Base-by-base conservation (phyloP, 306 rosid species). In the Gastrolobium bilobum region DNA sequence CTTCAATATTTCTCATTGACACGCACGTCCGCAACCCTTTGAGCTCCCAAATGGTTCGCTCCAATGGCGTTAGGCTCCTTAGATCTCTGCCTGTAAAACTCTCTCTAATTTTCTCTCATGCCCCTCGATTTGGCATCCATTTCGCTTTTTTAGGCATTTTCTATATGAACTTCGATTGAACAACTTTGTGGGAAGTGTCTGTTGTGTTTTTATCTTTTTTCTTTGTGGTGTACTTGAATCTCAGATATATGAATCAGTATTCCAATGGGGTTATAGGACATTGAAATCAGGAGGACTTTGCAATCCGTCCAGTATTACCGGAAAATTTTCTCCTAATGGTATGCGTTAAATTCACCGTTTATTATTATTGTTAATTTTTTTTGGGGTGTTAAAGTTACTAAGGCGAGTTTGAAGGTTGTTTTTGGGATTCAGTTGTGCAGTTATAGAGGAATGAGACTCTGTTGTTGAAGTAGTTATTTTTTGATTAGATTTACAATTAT, bases 31-130 rank as follows among this genome's bases (percentile, higher is more conserved):
- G 26, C 26, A 20, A 20, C 26, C 26, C 26, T 0, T 35, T 6
- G 11, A 48, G 52, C 35, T 74, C 33, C 30, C 82, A 79, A 73
- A 94, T 94, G 98, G 94, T 85, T 85, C 89, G 94, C 87, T 90
- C 92, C 79, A 85, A 91, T 78, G 94, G 94, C 81, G 73, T 76
- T 84, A 80, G 72, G 78, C 81, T 94, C 64, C 43, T 88, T 43
- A 90, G 88, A 72, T 75, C 91, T 59, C 43, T 87, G 38, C 33
- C 83, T 4, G 48, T 84, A 65, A 64, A 56, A 29, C 78, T 73
- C 67, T 44, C 58, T 10, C 42, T 51, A 6, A 31, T 31, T 10
- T 7, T 57, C 61, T 75, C 72, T 15, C 6, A 1, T 11, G 5
- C 11, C 10, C 47, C 37, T 34, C 31, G 10, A 35, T 73, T 76